Evolutionary conservation across 768 basidiomycete genomes (phyloP).

Genomic region (Pulveroboletus sp.): DNA sequence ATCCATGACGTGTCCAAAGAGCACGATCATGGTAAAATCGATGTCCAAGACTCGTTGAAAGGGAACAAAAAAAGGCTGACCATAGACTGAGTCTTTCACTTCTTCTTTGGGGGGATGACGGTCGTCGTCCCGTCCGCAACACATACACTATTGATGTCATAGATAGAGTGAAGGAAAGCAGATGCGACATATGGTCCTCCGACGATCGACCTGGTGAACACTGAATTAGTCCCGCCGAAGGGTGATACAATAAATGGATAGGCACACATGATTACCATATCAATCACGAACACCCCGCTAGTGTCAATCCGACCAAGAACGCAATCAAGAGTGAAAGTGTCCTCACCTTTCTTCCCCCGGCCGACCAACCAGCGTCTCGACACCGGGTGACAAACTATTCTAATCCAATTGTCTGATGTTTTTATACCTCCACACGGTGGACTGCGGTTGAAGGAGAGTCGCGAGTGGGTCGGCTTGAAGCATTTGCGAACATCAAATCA

Average conservation of each 20-base stretch:
- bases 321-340: conserved; percentile 49
- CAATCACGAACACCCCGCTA: no score
- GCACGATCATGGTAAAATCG: not conserved
- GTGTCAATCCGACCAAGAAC: not conserved
- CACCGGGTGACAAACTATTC: conserved; percentile 78
- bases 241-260: no score
- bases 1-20: conserved; percentile 56
- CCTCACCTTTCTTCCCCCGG: no score
- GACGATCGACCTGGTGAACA: no score
- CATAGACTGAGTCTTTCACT: no score
- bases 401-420: conserved; percentile 4
- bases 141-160: no score
- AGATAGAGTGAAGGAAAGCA: no score
- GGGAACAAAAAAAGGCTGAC: not conserved
- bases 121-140: no score
- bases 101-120: no score
- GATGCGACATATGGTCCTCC: no score
- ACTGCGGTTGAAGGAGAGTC: conserved; percentile 82
- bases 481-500: conserved; percentile 93
- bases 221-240: no score
- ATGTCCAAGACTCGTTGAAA: not conserved
- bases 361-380: conserved; percentile 63
- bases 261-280: no score
- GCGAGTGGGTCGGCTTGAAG: conserved; percentile 75
- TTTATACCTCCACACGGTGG: conserved; percentile 96